Evolutionary conservation across 345 rosid species (phyloP).

Genomic region (Citrus trifoliata): DNA sequence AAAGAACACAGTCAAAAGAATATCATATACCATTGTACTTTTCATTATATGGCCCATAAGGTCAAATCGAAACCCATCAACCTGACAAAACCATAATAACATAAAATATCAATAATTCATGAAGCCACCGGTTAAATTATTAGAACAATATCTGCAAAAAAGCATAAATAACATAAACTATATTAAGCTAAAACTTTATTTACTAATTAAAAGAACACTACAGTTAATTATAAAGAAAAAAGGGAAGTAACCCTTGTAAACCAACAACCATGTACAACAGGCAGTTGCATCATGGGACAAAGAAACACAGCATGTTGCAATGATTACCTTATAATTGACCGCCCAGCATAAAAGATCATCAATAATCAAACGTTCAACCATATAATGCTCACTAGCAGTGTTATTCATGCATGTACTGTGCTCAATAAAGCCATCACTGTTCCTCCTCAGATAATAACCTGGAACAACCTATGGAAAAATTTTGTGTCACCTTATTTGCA

Average conservation of each 20-base stretch:
- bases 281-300: background rate
- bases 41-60: conserved; percentile 99
- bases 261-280: background rate
- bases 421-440: conserved; percentile 76
- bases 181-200: background rate
- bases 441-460: conserved; percentile 93
- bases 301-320: background rate
- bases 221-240: background rate
- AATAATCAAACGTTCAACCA: conserved; percentile 81
- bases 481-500: conserved; percentile 1
- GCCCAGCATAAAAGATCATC: conserved; percentile 90
- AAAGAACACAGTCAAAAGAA: conserved; percentile 6
- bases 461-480: conserved; percentile 74
- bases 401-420: conserved; percentile 87
- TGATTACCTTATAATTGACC: conserved; percentile 75
- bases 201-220: background rate
- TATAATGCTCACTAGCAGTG: conserved; percentile 97
- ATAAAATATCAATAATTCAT: conserved; percentile 12
- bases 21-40: conserved; percentile 67
- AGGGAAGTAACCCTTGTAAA: conserved; percentile 1
- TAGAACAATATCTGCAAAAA: background rate
- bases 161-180: conserved; percentile 8
- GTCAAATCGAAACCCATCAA: conserved; percentile 96
- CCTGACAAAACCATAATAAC: conserved; percentile 44
- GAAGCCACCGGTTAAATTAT: conserved; percentile 3